Evolutionary conservation across 257 asterid species (phyloP), one percentile per base, ranked within the genome.

Genomic region (Eustoma russellianum): DNA sequence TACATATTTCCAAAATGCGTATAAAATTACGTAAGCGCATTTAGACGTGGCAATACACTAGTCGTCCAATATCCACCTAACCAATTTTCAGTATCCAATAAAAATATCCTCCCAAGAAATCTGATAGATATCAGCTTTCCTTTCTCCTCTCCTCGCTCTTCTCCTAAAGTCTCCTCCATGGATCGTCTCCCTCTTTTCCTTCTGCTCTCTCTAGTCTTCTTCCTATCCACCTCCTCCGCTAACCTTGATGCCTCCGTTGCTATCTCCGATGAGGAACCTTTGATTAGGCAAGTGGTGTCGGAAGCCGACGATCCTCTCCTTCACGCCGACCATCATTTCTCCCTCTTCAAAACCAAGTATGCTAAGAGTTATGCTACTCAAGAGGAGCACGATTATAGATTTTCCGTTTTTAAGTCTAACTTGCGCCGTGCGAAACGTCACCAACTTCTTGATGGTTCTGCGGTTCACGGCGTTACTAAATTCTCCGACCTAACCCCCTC

Each of bases 401-500:
- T 88, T 53, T 59, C 74, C 28, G 94, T 85, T 1, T 85, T 88
- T 66, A 88, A 85, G 69, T 76, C 88, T 40, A 85, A 85, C 73
- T 71, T 85, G 40, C 92, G 77, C 74, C 95, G 86, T 5, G 91
- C 95, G 0, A 74, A 48, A 79, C 76, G 89, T 44, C 78, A 77
- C 67, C 94, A 88, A 94, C 72, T 80, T 9, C 74, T 82, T 43
- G 95, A 82, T 53, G 85, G 95, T 9, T 33, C 97, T 43, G 95
- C 95, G 28, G 83, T 67, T 52, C 97, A 88, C 76, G 97, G 97
- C 53, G 82, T 88, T 53, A 88, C 95, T 13, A 76, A 74, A 13
- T 88, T 85, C 79, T 85, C 94, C 13, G 95, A 88, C 62, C 65
- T 88, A 24, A 80, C 95, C 17, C 92, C 92, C 0, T 70, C 59